These are phyloP conservation scores for Zygosaccharomyces rouxii DNA, from an alignment of 805 yeast species.

Conservation along the genomic window DNA sequence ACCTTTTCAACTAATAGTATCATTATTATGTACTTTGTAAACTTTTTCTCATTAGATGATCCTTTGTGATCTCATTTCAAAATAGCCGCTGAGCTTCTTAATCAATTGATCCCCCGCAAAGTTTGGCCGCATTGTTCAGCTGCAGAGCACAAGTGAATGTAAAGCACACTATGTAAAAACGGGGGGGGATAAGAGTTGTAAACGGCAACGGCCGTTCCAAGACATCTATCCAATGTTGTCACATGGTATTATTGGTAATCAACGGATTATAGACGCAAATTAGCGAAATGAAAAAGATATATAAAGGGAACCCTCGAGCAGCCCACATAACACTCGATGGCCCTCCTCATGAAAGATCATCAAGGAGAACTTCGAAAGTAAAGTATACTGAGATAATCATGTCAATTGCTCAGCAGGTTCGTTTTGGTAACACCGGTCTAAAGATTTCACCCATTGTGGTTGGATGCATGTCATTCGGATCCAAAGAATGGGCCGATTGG, in stretches of 20 bases:
- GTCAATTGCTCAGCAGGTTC: not conserved
- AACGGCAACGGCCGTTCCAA: too few species aligned
- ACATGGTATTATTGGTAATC: not conserved
- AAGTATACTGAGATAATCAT: not conserved
- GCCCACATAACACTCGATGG: not conserved
- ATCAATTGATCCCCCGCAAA: too few species aligned
- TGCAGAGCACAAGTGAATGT: not conserved
- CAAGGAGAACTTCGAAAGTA: not conserved
- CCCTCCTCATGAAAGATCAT: not conserved
- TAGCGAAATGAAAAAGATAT: not conserved
- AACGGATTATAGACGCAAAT: not conserved
- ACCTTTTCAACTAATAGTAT: too few species aligned
- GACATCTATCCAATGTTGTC: not conserved
- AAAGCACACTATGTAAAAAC: too few species aligned
- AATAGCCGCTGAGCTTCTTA: not conserved
- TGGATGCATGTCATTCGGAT: slow-evolving; percentile 54
- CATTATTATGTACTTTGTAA: too few species aligned
- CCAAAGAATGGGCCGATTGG: slow-evolving; percentile 42
- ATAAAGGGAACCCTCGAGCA: not conserved
- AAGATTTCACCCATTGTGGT: slow-evolving; percentile 46
- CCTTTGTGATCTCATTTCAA: not conserved
- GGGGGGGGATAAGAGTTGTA: not conserved
- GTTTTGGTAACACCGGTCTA: slow-evolving; percentile 45
- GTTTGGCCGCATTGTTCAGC: not conserved
- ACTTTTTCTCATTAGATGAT: too few species aligned